Conservation (phyloP, 78 protist genomes). For the Corallochytrium limacisporum region DNA sequence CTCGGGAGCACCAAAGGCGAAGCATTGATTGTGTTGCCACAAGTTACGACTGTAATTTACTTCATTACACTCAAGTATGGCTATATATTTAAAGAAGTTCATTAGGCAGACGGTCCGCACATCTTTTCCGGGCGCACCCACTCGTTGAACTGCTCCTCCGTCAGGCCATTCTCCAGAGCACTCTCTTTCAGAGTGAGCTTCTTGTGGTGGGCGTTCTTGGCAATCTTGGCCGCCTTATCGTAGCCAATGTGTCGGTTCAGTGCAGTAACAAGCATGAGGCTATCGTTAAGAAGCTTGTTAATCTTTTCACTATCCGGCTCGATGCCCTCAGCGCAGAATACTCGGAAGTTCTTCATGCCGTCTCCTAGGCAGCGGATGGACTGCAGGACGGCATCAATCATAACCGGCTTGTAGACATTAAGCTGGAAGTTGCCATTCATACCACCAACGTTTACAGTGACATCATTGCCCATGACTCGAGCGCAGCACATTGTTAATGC, state of each 20-base stretch:
- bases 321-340: slow-evolving; percentile 72
- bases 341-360: slow-evolving; percentile 46
- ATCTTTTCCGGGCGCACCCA: too few relatives aligned
- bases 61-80: too few relatives aligned
- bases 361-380: slow-evolving; percentile 64
- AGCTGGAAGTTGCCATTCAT: slow-evolving; percentile 77
- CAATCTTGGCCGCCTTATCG: slow-evolving; percentile 67
- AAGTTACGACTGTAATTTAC: too few relatives aligned
- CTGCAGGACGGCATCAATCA: slow-evolving; percentile 59
- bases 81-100: too few relatives aligned
- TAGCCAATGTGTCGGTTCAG: slow-evolving; percentile 91
- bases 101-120: too few relatives aligned
- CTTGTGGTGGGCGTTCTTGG: slow-evolving; percentile 45
- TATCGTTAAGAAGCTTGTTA: slow-evolving; percentile 27
- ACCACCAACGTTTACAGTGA: slow-evolving; percentile 76
- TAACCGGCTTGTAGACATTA: slow-evolving; percentile 88
- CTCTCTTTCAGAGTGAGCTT: neutral
- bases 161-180: too few relatives aligned
- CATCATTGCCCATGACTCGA: slow-evolving; percentile 85
- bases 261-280: slow-evolving; percentile 91
- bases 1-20: too few relatives aligned
- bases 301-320: slow-evolving; percentile 56
- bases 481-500: slow-evolving; percentile 88
- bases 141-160: too few relatives aligned
- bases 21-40: too few relatives aligned